phyloP scores from a whole-genome alignment of 2,329 filamentous ascomycete genomes.

The Massarina eburnea region DNA sequence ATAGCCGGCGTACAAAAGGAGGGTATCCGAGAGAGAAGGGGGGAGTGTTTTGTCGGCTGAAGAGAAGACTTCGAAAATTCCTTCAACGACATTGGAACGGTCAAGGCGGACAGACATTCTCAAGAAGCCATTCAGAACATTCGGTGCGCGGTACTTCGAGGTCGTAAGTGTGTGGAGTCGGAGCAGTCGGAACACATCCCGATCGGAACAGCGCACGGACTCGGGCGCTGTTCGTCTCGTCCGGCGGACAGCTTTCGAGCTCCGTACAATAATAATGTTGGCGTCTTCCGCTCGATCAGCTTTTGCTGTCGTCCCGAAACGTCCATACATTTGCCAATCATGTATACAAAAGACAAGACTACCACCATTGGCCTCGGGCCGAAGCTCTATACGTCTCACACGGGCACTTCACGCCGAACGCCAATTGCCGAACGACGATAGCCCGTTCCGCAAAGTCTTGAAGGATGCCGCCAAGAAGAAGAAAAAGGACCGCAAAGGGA shows the following conservation, averaged over 20 bases:
- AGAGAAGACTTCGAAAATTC: too few species aligned
- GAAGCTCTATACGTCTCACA: neutral
- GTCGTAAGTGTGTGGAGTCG: neutral
- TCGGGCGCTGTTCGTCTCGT: slow-evolving; percentile 19
- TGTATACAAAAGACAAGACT: slow-evolving; percentile 24
- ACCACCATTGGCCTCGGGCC: slow-evolving; percentile 17
- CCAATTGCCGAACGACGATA: slow-evolving; percentile 24
- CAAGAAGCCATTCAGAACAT: too few species aligned
- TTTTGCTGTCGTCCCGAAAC: slow-evolving; percentile 22
- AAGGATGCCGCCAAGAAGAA: slow-evolving; percentile 43
- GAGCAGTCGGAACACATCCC: slow-evolving; percentile 6
- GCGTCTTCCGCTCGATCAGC: slow-evolving; percentile 20
- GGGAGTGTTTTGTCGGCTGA: too few species aligned
- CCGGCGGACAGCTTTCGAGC: slow-evolving; percentile 17
- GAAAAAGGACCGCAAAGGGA: slow-evolving; percentile 21
- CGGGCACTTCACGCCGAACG: slow-evolving; percentile 26
- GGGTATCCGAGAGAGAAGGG: too few species aligned
- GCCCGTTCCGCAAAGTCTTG: slow-evolving; percentile 39
- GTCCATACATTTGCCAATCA: slow-evolving; percentile 31
- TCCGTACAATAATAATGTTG: slow-evolving; percentile 40
- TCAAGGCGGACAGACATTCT: too few species aligned
- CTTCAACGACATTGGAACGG: too few species aligned
- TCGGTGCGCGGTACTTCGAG: neutral
- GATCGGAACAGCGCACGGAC: slow-evolving; percentile 31
- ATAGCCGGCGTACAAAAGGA: too few species aligned